Evolutionary conservation across 1,139 yeast species (phyloP).

Genomic region (Diutina siamensis): DNA sequence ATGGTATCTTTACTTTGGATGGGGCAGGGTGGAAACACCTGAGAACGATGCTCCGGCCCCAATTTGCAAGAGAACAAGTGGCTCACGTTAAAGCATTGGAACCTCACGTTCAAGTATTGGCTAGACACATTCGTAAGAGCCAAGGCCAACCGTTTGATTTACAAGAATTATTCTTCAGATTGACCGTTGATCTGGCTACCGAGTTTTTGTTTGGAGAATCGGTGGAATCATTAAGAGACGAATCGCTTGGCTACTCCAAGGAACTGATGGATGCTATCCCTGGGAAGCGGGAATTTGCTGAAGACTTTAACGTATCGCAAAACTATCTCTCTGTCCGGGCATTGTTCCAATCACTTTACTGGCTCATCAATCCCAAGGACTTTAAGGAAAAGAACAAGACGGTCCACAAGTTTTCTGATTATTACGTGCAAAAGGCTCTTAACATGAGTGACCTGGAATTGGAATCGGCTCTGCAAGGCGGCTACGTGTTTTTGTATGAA

Average conservation of each 20-base stretch:
- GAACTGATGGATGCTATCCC: not conserved
- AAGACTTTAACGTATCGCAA: constrained; percentile 10
- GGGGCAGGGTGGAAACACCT: constrained; percentile 4
- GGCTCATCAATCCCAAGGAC: constrained; percentile 7
- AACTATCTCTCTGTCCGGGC: constrained; percentile 8
- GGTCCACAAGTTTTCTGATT: constrained; percentile 26
- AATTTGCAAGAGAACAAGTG: constrained; percentile 6
- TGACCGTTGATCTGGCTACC: constrained; percentile 5
- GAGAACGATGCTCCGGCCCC: constrained; percentile 6
- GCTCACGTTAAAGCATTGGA: constrained; percentile 3
- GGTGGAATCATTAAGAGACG: constrained; percentile 3
- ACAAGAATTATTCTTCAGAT: constrained; percentile 6
- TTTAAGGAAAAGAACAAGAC: constrained; percentile 14
- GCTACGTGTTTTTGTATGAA: constrained; percentile 40
- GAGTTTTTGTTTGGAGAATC: constrained; percentile 5
- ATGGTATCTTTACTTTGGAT: constrained; percentile 39
- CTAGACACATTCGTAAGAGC: not conserved
- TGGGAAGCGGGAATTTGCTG: constrained; percentile 8
- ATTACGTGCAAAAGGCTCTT: constrained; percentile 18
- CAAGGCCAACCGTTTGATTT: constrained; percentile 1
- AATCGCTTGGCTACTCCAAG: not conserved
- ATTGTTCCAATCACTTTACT: constrained; percentile 9
- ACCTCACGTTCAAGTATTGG: constrained; percentile 5
- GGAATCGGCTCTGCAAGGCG: constrained; percentile 26
- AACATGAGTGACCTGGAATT: constrained; percentile 17